Evolutionary conservation across 2,329 filamentous ascomycete species (phyloP).

Genomic region (Meredithiella fracta): DNA sequence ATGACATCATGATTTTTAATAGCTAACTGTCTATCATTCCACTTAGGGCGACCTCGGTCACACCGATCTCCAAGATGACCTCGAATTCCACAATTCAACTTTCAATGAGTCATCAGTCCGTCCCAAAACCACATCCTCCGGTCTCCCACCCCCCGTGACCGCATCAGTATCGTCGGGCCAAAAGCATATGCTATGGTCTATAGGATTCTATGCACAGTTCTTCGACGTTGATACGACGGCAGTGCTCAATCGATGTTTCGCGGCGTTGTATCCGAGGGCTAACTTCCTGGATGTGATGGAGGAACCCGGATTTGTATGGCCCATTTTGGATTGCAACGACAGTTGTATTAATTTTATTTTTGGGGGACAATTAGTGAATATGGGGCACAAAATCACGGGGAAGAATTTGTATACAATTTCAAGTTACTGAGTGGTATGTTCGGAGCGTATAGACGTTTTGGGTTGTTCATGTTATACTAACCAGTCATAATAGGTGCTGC

Average conservation of each 20-base stretch:
- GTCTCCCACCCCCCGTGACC: conserved; percentile 42
- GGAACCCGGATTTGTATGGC: conserved; percentile 86
- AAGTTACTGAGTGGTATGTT: conserved; percentile 60
- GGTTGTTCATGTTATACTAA: not conserved
- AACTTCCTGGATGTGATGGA: conserved; percentile 97
- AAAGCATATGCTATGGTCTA: conserved; percentile 83
- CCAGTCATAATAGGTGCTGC: conserved; percentile 50
- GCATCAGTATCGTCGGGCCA: conserved; percentile 29
- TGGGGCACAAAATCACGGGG: conserved; percentile 48
- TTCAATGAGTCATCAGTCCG: conserved; percentile 46
- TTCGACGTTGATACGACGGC: conserved; percentile 95
- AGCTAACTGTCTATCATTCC: conserved; percentile 15
- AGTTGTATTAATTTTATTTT: conserved; percentile 84
- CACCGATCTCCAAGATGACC: conserved; percentile 94
- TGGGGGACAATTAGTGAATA: conserved; percentile 94
- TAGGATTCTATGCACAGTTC: conserved; percentile 92
- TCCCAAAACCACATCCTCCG: conserved; percentile 30
- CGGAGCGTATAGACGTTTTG: not conserved
- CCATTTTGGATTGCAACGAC: conserved; percentile 99
- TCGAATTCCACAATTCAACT: conserved; percentile 93
- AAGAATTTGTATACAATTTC: conserved; percentile 83
- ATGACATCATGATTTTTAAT: conserved; percentile 1
- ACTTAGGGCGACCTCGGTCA: conserved; percentile 83
- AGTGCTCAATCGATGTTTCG: conserved; percentile 71
- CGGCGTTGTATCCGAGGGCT: conserved; percentile 73